phyloP scores from a whole-genome alignment of 257 asterid genomes.

The Nicotiana noctiflora region DNA sequence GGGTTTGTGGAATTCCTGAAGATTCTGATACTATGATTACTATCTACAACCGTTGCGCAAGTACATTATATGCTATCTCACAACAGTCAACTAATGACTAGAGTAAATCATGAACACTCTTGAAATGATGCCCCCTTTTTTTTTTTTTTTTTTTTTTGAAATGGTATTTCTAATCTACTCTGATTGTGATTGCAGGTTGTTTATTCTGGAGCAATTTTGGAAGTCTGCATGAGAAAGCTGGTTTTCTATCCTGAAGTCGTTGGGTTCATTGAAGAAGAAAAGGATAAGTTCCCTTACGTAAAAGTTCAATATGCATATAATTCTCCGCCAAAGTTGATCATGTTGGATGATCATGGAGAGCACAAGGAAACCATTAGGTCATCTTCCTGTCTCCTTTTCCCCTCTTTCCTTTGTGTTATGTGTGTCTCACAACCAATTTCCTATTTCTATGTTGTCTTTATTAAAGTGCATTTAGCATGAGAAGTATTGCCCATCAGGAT shows the following conservation, averaged over 20 bases:
- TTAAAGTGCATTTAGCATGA: background rate
- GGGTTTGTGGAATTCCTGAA: background rate
- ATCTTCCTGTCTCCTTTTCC: constrained; percentile 4
- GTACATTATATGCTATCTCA: background rate
- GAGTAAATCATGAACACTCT: background rate
- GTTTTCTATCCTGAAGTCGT: constrained; percentile 90
- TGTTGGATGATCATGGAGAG: constrained; percentile 72
- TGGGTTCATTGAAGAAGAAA: constrained; percentile 89
- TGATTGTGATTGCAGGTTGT: constrained; percentile 36
- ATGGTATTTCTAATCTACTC: background rate
- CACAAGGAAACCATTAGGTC: constrained; percentile 82
- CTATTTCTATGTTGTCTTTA: background rate
- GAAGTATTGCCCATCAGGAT: background rate
- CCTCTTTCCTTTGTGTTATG: background rate
- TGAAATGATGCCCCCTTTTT: background rate
- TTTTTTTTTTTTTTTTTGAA: background rate
- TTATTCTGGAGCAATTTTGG: constrained; percentile 73
- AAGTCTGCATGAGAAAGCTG: constrained; percentile 96
- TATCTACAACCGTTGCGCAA: background rate
- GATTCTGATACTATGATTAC: background rate
- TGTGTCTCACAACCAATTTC: background rate
- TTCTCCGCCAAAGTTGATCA: constrained; percentile 88
- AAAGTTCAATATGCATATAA: constrained; percentile 70
- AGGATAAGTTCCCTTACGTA: constrained; percentile 66
- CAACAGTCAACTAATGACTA: background rate